A percentile compares a stretch with the other conserved stretches of the same genome.
Evolutionary conservation across 495 filamentous ascomycete species (phyloP).

Genomic region (Elasticomyces elasticus): DNA sequence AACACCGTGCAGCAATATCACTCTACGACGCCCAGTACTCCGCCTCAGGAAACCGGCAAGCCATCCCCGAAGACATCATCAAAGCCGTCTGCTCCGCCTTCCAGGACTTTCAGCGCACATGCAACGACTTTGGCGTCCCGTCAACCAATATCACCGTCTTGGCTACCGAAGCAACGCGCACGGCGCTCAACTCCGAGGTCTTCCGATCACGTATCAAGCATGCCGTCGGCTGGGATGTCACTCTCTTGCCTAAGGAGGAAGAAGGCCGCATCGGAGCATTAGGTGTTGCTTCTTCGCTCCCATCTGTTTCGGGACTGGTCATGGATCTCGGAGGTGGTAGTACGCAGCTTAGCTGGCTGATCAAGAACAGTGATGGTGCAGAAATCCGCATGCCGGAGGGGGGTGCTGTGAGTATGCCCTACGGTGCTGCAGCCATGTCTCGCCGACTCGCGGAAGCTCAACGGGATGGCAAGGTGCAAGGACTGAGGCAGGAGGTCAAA

Average conservation of each 20-base stretch:
- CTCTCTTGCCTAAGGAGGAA: constrained; percentile 64
- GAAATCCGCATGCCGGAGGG: constrained; percentile 41
- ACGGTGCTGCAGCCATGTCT: constrained; percentile 75
- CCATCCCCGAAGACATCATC: constrained; percentile 58
- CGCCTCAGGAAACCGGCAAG: constrained; percentile 34
- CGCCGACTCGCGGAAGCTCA: constrained; percentile 39
- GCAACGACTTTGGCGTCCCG: constrained; percentile 58
- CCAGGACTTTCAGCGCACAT: constrained; percentile 63
- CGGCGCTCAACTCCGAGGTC: constrained; percentile 59
- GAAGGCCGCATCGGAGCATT: constrained; percentile 77
- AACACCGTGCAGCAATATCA: constrained; percentile 68
- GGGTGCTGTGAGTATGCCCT: constrained; percentile 55
- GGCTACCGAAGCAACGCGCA: constrained; percentile 81
- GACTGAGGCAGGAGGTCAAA: constrained; percentile 48
- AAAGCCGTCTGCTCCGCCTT: constrained; percentile 52
- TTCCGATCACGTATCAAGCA: constrained; percentile 55
- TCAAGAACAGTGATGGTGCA: constrained; percentile 39
- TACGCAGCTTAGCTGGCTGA: constrained; percentile 80
- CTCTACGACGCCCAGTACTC: constrained; percentile 75
- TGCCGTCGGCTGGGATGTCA: constrained; percentile 53
- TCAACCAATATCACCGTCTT: constrained; percentile 56
- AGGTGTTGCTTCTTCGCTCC: constrained; percentile 70
- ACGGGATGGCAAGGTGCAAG: constrained; percentile 30
- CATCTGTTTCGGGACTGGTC: constrained; percentile 57
- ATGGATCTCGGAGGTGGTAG: constrained; percentile 89